Conservation (phyloP, 176 grass and related monocot species). For the Carex cristatella region DNA sequence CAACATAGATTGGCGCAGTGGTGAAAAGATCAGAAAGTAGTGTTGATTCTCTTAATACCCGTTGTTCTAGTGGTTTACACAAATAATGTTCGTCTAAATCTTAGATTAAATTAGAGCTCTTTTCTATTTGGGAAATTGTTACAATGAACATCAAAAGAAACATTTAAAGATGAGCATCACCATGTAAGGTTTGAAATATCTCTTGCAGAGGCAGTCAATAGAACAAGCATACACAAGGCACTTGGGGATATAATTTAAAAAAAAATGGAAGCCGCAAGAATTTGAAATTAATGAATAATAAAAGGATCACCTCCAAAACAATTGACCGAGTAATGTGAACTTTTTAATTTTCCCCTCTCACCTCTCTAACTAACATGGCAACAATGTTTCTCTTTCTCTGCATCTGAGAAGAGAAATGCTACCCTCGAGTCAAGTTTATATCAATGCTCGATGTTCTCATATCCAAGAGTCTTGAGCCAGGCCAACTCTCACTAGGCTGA, state of each 20-base stretch:
- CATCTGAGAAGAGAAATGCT: slow-evolving; percentile 19
- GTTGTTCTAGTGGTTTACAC: neutral
- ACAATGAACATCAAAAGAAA: neutral
- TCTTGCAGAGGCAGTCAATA: neutral
- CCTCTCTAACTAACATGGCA: slow-evolving; percentile 11
- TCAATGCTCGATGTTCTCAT: slow-evolving; percentile 57
- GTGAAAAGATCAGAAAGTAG: neutral
- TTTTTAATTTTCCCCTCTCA: neutral
- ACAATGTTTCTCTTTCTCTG: neutral
- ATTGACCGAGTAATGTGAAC: neutral
- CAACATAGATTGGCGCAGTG: neutral
- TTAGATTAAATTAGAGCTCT: neutral
- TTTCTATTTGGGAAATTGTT: neutral
- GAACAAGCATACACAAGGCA: neutral
- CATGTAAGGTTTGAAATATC: neutral
- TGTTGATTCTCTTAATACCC: neutral
- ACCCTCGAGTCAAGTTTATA: slow-evolving; percentile 84
- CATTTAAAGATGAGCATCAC: neutral
- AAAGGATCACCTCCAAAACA: slow-evolving; percentile 3
- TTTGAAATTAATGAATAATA: neutral
- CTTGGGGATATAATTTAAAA: neutral
- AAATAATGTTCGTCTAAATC: neutral
- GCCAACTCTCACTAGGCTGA: slow-evolving; percentile 44
- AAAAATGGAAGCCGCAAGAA: neutral
- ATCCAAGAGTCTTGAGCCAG: slow-evolving; percentile 48